phyloP scores from a whole-genome alignment of 345 rosid species.

The Hirschfeldia incana region DNA sequence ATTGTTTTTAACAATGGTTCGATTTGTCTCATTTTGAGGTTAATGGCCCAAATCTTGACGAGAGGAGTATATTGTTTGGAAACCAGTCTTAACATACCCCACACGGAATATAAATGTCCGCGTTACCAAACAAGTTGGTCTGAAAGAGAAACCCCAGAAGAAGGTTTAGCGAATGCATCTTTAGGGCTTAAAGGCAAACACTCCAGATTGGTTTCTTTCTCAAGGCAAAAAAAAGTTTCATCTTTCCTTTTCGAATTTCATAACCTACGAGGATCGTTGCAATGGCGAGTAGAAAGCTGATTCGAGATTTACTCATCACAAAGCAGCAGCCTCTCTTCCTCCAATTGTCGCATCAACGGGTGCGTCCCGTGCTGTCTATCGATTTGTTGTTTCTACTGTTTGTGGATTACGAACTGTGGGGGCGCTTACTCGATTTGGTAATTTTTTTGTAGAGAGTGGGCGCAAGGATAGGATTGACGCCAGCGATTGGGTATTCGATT shows the following conservation, averaged over 20 bases:
- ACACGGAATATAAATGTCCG: background rate
- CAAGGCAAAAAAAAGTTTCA: background rate
- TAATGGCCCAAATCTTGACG: background rate
- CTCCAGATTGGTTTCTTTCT: constrained; percentile 17
- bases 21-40: background rate
- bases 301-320: constrained; percentile 61
- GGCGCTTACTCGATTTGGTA: background rate
- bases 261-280: constrained; percentile 1
- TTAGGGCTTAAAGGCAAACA: constrained; percentile 11
- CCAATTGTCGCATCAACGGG: constrained; percentile 50
- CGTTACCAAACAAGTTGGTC: constrained; percentile 18
- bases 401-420: constrained; percentile 5
- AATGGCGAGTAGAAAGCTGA: constrained; percentile 83
- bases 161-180: constrained; percentile 1
- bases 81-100: background rate
- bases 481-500: constrained; percentile 40
- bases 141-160: constrained; percentile 23
- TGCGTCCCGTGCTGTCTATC: constrained; percentile 19
- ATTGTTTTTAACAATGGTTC: background rate
- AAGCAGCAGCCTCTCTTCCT: constrained; percentile 53
- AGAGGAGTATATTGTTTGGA: background rate
- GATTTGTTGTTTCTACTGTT: background rate
- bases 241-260: background rate
- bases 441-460: constrained; percentile 45
- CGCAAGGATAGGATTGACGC: constrained; percentile 42